Evolutionary conservation across 371 early-diverging fungal species (phyloP).

Genomic region (Circinella umbellata): DNA sequence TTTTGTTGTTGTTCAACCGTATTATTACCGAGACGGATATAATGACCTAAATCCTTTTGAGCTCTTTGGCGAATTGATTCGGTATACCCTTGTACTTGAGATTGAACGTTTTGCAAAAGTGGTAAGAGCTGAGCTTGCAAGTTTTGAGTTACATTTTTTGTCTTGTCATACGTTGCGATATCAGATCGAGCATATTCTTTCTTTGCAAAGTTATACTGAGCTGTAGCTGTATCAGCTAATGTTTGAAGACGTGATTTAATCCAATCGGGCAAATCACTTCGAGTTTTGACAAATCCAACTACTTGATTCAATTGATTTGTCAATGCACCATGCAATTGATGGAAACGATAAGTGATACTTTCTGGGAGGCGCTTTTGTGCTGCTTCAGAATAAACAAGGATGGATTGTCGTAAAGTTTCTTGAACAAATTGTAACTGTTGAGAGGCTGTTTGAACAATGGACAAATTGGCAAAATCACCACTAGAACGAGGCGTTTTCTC

Average conservation of each 20-base stretch:
- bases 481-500: constrained; percentile 42
- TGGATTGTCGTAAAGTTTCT: constrained; percentile 29
- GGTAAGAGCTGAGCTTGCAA: constrained; percentile 60
- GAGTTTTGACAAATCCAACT: constrained; percentile 40
- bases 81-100: constrained; percentile 34
- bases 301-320: constrained; percentile 32
- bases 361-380: constrained; percentile 37
- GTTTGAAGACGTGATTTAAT: constrained; percentile 49
- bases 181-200: constrained; percentile 51
- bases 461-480: constrained; percentile 23
- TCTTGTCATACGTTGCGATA: constrained; percentile 52
- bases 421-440: constrained; percentile 34
- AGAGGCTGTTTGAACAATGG: constrained; percentile 25
- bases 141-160: constrained; percentile 46
- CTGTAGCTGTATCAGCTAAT: constrained; percentile 41
- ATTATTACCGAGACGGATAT: constrained; percentile 12
- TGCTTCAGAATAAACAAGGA: constrained; percentile 34
- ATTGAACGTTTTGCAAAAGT: constrained; percentile 49
- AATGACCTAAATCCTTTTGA: constrained; percentile 31
- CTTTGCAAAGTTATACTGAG: constrained; percentile 47
- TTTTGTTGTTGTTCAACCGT: neutral
- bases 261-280: constrained; percentile 47
- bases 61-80: constrained; percentile 20
- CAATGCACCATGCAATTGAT: constrained; percentile 22
- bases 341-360: constrained; percentile 29